Evolutionary conservation across 768 basidiomycete genomes (phyloP), one percentile per base, ranked within the genome.

Genomic region (Podaxis pistillaris): DNA sequence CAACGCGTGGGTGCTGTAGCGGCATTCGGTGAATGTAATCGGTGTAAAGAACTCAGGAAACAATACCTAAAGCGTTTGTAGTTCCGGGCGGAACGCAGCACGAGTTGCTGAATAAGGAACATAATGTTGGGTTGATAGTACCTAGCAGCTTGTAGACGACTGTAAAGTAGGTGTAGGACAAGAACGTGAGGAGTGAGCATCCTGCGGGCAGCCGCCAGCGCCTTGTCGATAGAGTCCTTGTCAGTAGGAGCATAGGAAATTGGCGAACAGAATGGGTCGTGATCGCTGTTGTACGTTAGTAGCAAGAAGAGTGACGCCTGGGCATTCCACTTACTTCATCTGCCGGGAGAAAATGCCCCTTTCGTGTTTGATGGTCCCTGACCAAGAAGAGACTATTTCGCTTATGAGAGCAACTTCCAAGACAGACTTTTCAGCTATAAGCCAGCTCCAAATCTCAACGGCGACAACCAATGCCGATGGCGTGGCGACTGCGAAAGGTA

Each of bases 391-490:
- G 51, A 93, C 77, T 55, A 98, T 84, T 68, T 98, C 95, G 4
- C 86, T 79, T 82, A 98, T 90, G 19, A 98, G 74, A 1, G 88
- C 86, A 53, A 95, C 85, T 73, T 98, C 96, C 11, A 90, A 79
- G 52, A 84, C 83, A 0, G 92, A 88, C 63, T 92, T 86, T 71
- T 96, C 91, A 13, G 91, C 86, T 57, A 97, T 90, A 0, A 97
- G 83, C 96, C 96, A 98, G 2, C 91, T 94, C 97, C 97, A 98
- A 9, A 90, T 89, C 70, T 98, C 95, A 47, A 95, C 88, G 0
- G 93, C 96, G 1, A 92, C 86, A 15, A 92, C 83, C 61, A 98
- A 86, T 0, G 94, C 87, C 3, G 91, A 79, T 1, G 95, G 93
- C 0, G 91, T 95, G 65, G 93, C 93, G 2, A 92, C 88, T 60